Percentiles rank a stretch among this genome's conserved stretches.
Evolutionary conservation across 108 stramenopile species (phyloP).

Genomic region (Nannochloropsis oceanica): DNA sequence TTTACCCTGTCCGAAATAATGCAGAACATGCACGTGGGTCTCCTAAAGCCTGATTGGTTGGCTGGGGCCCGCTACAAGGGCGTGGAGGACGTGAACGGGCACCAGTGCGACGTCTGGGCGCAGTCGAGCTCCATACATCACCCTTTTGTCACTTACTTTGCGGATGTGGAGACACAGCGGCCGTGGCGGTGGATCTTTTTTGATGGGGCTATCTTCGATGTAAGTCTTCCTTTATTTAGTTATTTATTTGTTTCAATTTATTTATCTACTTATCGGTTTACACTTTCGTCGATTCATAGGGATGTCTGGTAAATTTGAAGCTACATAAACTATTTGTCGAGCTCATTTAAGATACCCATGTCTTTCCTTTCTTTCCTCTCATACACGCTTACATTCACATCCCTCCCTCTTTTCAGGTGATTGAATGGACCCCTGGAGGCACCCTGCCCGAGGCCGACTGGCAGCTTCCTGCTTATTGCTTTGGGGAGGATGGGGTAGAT

Average conservation of each 20-base stretch:
- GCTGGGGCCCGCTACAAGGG: slow-evolving; percentile 11
- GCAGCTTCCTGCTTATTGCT: slow-evolving; percentile 18
- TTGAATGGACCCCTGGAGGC: background rate
- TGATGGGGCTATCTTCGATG: background rate
- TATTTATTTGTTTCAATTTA: no score
- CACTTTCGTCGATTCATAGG: no score
- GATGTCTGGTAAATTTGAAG: no score
- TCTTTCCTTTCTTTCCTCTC: no score
- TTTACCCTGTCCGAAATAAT: background rate
- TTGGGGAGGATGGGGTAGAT: background rate
- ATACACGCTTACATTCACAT: no score
- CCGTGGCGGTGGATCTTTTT: slow-evolving; percentile 17
- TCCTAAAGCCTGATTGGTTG: slow-evolving; percentile 23
- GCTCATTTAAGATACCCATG: no score
- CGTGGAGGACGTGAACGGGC: slow-evolving; percentile 2
- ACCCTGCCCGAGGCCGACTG: background rate
- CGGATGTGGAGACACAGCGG: background rate
- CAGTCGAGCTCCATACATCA: background rate
- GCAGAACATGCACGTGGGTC: slow-evolving; percentile 15
- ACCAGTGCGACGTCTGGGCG: slow-evolving; percentile 21
- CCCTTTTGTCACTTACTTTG: slow-evolving; percentile 11
- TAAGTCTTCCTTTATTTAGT: background rate
- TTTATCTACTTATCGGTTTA: no score
- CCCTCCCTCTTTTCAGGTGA: background rate
- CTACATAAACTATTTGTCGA: no score